These are phyloP conservation scores for Diaporthe australafricana DNA, from an alignment of 2,329 filamentous ascomycete genomes.

Conservation along the genomic window DNA sequence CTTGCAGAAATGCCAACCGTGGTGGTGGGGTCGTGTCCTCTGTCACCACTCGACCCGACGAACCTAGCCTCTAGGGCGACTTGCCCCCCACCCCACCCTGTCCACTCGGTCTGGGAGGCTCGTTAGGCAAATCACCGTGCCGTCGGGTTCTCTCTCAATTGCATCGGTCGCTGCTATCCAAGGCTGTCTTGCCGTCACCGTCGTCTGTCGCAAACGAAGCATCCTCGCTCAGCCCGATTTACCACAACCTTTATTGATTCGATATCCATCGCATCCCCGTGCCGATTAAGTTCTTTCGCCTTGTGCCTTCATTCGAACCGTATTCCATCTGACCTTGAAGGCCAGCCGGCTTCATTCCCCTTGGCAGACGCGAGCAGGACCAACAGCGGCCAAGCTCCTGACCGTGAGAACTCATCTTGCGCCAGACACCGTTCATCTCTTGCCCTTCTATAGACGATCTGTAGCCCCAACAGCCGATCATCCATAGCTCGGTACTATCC, in stretches of 20 bases:
- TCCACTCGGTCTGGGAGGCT: constrained; percentile 25
- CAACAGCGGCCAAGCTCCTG: constrained; percentile 16
- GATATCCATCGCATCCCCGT: not conserved
- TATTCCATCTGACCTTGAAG: not conserved
- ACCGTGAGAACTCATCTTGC: not conserved
- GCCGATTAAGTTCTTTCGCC: not conserved
- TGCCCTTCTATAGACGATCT: not conserved
- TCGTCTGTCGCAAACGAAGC: constrained; percentile 11
- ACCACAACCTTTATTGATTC: not conserved
- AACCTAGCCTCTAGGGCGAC: not conserved
- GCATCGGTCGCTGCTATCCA: constrained; percentile 21
- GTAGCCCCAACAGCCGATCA: not conserved
- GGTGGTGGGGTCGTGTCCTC: constrained; percentile 20
- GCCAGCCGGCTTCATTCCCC: not conserved
- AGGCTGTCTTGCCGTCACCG: constrained; percentile 16
- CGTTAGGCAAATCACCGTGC: constrained; percentile 28
- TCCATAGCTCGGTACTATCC: not conserved
- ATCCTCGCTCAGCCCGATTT: not conserved
- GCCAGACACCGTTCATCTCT: not conserved
- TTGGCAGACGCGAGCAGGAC: constrained; percentile 3
- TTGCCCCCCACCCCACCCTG: constrained; percentile 18
- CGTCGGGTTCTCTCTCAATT: constrained; percentile 23
- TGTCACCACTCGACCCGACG: not conserved
- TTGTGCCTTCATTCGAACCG: not conserved
- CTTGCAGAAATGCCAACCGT: constrained; percentile 10